These are phyloP conservation scores for Lipomyces kockii DNA, from an alignment of 805 yeast species.

Conservation along the genomic window DNA sequence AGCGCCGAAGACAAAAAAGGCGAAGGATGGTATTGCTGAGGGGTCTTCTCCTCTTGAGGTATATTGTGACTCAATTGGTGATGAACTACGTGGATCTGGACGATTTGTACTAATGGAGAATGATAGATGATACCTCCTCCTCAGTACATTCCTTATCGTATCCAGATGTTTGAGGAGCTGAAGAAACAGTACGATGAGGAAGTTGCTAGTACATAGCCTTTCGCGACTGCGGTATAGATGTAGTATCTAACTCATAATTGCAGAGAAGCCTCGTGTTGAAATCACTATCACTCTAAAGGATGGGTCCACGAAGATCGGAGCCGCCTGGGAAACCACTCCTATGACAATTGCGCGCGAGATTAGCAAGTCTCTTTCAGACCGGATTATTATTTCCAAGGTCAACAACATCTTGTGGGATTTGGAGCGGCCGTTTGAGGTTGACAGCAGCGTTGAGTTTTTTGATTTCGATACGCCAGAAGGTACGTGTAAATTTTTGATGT, in stretches of 20 bases:
- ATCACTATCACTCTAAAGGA: constrained; percentile 85
- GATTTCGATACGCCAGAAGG: constrained; percentile 96
- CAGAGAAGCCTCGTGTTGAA: constrained; percentile 52
- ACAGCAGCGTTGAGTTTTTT: constrained; percentile 69
- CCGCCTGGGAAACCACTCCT: constrained; percentile 89
- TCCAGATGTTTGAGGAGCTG: constrained; percentile 76
- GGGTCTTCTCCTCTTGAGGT: constrained; percentile 34
- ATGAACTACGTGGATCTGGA: background rate
- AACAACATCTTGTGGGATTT: constrained; percentile 93
- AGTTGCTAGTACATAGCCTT: constrained; percentile 57
- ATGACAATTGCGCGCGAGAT: constrained; percentile 80
- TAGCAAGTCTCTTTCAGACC: constrained; percentile 85
- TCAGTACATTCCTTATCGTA: constrained; percentile 78
- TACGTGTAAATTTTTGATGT: constrained; percentile 19
- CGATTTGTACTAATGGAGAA: background rate
- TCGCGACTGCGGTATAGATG: background rate
- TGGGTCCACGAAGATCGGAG: constrained; percentile 77
- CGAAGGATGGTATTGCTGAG: constrained; percentile 40
- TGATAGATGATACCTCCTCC: constrained; percentile 72
- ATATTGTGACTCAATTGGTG: background rate
- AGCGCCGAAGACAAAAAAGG: constrained; percentile 42
- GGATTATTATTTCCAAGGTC: constrained; percentile 88
- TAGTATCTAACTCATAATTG: background rate
- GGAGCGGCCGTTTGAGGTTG: constrained; percentile 88
- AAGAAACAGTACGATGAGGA: constrained; percentile 77